These are phyloP conservation scores for Tuber umbilicatum DNA, from an alignment of 495 filamentous ascomycete species.

Conservation along the genomic window DNA sequence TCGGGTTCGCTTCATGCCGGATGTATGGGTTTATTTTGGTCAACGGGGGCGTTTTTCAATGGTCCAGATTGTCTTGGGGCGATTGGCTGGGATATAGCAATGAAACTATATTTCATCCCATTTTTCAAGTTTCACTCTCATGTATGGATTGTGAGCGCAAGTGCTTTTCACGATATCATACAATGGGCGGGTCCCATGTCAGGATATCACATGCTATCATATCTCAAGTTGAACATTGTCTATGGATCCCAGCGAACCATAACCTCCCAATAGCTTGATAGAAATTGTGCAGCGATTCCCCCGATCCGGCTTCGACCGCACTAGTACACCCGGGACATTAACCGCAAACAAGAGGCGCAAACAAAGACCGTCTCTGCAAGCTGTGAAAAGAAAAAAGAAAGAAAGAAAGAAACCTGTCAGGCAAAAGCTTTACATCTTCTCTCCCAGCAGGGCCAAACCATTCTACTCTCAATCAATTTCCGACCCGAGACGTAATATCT, in stretches of 20 bases:
- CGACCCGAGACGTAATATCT: no score
- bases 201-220: not conserved
- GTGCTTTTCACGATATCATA: not conserved
- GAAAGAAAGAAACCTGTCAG: no score
- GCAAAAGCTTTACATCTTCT: not conserved
- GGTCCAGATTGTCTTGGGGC: not conserved
- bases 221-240: not conserved
- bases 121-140: not conserved
- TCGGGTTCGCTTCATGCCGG: not conserved
- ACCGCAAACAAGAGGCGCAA: not conserved
- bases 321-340: not conserved
- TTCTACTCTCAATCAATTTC: no score
- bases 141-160: not conserved
- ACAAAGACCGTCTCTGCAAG: not conserved
- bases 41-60: not conserved
- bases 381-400: not conserved
- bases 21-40: not conserved
- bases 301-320: not conserved
- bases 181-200: not conserved
- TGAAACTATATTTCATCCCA: not conserved
- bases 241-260: not conserved
- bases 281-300: not conserved
- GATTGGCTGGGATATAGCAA: not conserved
- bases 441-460: not conserved
- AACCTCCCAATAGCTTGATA: not conserved